Base-by-base conservation (phyloP, 2,329 filamentous ascomycete genomes). In the Colletotrichum tropicicola region DNA sequence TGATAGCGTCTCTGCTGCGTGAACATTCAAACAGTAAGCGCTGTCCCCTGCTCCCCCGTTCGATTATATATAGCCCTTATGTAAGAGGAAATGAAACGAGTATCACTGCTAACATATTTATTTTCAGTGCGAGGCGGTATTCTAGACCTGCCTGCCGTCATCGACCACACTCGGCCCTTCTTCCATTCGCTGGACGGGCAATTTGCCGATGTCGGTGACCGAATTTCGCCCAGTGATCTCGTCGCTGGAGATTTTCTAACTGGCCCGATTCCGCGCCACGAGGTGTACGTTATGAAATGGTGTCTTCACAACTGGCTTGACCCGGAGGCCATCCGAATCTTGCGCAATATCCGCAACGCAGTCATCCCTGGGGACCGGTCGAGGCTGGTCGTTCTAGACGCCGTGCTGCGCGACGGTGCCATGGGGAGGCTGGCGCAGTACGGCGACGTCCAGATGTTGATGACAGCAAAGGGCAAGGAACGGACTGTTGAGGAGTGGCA, bases 361-460 rank as follows among this genome's bases (percentile, higher is more conserved):
- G 77, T 82, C 17, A 66, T 68, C 2, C 37, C 28, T 4, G 64
- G 67, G 0, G 66, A 68, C 0, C 61, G 61, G 8, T 72, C 70
- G 39, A 70, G 79, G 2, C 61, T 82, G 8, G 65, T 82, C 3
- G 68, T 82, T 4, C 41, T 81, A 4, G 79, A 82, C 59, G 73
- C 77, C 0, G 65, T 82, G 2, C 66, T 82, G 21, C 43, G 52
- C 1, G 73, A 77, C 51, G 73, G 75, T 0, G 69, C 71, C 6
- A 72, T 59, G 8, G 67, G 67, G 2, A 62, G 77, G 7, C 65
- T 82, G 13, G 71, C 72, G 5, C 55, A 74, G 28, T 81, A 79
- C 57, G 80, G 71, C 2, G 79, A 83, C 65, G 68, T 82, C 17
- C 78, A 75, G 49, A 81, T 82, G 79, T 78, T 80, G 78, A 70